Evolutionary conservation across 2,329 filamentous ascomycete genomes (phyloP).

Genomic region (Chalara sp.): DNA sequence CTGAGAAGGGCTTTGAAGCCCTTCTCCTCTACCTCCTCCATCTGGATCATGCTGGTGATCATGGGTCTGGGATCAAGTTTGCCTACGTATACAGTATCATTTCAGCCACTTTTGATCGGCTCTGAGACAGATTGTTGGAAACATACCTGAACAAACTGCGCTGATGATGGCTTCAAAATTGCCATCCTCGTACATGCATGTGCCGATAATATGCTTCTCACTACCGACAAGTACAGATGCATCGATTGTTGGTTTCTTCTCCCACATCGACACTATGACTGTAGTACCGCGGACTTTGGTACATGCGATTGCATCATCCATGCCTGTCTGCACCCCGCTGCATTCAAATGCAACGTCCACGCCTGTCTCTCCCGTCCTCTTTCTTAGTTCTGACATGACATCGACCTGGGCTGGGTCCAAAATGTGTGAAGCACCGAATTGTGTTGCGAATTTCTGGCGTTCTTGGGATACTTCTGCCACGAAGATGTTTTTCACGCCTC

Average conservation of each 20-base stretch:
- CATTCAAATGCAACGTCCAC: constrained; percentile 45
- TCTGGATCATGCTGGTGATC: constrained; percentile 52
- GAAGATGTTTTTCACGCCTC: constrained; percentile 41
- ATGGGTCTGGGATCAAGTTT: constrained; percentile 46
- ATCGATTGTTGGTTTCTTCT: background rate
- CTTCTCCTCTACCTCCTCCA: constrained; percentile 49
- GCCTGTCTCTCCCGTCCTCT: constrained; percentile 31
- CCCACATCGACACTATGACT: background rate
- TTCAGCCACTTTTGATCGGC: background rate
- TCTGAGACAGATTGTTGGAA: background rate
- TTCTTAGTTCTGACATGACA: constrained; percentile 29
- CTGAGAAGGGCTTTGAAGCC: constrained; percentile 50
- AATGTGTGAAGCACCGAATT: constrained; percentile 45
- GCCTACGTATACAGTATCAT: constrained; percentile 21
- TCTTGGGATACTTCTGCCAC: constrained; percentile 42
- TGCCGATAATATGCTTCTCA: background rate
- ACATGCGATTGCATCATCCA: too few species aligned
- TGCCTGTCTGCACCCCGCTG: constrained; percentile 34
- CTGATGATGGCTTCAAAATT: constrained; percentile 53
- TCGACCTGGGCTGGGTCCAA: constrained; percentile 43
- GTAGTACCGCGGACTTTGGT: background rate
- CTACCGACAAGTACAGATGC: background rate
- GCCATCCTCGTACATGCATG: background rate
- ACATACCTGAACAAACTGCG: constrained; percentile 33
- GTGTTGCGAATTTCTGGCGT: constrained; percentile 40